A percentile compares a stretch with the other conserved stretches of the same genome.
Conservation (phyloP, 2,329 filamentous ascomycete genomes). For the Sclerotinia borealis region DNA sequence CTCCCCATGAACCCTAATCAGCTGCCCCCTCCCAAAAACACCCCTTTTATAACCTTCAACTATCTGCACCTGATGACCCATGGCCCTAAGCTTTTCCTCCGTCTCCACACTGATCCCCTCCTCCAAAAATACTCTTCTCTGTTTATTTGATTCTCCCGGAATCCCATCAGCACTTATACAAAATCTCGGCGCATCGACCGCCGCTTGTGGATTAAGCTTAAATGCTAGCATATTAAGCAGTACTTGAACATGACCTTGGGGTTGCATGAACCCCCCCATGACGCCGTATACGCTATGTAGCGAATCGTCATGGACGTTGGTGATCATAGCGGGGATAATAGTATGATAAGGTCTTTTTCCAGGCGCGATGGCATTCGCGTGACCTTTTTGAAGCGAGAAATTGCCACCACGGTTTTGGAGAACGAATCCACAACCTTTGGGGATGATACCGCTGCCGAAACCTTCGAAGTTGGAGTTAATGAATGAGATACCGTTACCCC, state of each 20-base stretch:
- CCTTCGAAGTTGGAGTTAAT: conserved; percentile 94
- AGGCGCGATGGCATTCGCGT: conserved; percentile 76
- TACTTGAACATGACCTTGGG: conserved; percentile 92
- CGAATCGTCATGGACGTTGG: conserved; percentile 64
- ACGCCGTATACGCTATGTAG: conserved; percentile 87
- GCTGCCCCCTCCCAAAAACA: conserved; percentile 80
- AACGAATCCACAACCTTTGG: conserved; percentile 80
- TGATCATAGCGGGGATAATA: conserved; percentile 90
- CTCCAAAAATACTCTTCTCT: conserved; percentile 67
- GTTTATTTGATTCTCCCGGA: conserved; percentile 49
- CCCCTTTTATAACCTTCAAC: conserved; percentile 58
- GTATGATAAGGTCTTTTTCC: conserved; percentile 93
- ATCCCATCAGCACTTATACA: conserved; percentile 70
- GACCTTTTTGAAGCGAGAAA: conserved; percentile 64
- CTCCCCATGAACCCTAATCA: conserved; percentile 62
- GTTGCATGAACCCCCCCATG: conserved; percentile 99
- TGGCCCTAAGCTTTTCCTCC: conserved; percentile 55
- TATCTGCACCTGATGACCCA: conserved; percentile 70
- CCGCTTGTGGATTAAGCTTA: conserved; percentile 74
- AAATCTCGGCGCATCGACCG: conserved; percentile 84
- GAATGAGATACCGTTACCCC: conserved; percentile 89
- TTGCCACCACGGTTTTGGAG: conserved; percentile 90
- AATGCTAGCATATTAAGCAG: conserved; percentile 84
- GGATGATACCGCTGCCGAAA: conserved; percentile 83
- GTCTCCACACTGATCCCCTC: conserved; percentile 70